These are phyloP conservation scores for Gentiana macrophylla DNA, from an alignment of 257 asterid genomes.

Conservation along the genomic window DNA sequence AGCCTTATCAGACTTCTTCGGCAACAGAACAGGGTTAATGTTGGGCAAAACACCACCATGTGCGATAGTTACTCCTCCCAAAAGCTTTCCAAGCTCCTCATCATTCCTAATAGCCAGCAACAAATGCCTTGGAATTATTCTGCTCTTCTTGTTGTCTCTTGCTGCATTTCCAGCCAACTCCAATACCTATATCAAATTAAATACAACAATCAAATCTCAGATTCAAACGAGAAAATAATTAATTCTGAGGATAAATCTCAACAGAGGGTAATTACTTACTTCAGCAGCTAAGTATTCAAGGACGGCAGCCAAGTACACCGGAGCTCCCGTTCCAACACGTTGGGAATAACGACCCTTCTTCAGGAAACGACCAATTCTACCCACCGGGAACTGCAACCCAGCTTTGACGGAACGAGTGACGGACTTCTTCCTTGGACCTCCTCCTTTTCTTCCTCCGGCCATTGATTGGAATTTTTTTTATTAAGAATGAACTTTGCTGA, in stretches of 20 bases:
- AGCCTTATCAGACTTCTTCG: constrained; percentile 9
- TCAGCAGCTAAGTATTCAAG: constrained; percentile 10
- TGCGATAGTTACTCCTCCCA: constrained; percentile 5
- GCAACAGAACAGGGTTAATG: constrained; percentile 7
- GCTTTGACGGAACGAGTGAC: constrained; percentile 5
- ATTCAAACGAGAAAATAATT: too few species aligned
- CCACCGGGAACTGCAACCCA: constrained; percentile 6
- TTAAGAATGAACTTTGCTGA: too few species aligned
- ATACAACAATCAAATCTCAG: too few species aligned
- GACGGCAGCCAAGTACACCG: constrained; percentile 10
- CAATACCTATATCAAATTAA: neutral
- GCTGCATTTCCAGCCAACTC: constrained; percentile 12
- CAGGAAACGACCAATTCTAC: neutral
- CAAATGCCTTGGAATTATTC: constrained; percentile 5
- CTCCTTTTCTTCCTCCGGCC: constrained; percentile 4
- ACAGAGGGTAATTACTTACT: neutral
- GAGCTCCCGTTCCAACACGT: constrained; percentile 7
- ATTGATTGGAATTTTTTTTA: too few species aligned
- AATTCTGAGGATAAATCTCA: neutral
- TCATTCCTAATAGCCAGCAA: constrained; percentile 3
- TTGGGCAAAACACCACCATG: constrained; percentile 9
- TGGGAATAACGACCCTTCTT: constrained; percentile 5
- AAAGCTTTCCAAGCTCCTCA: constrained; percentile 5
- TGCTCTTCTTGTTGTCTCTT: constrained; percentile 6
- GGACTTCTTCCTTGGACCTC: constrained; percentile 4